phyloP scores from a whole-genome alignment of 108 stramenopile genomes.

The Cylindrotheca closterium region DNA sequence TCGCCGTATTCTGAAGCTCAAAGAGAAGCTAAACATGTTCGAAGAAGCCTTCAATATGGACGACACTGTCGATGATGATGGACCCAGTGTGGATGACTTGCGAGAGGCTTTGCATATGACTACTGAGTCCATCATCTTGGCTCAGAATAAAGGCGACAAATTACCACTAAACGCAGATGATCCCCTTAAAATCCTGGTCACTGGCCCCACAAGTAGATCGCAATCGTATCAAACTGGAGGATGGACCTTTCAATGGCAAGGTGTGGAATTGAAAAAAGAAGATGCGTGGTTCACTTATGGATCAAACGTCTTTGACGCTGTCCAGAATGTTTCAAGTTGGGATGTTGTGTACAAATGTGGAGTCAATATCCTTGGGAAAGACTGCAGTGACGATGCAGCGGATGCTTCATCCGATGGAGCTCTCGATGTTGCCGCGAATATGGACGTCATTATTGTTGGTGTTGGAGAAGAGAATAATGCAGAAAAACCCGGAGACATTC shows the following conservation, averaged over 20 bases:
- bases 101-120: constrained; percentile 57
- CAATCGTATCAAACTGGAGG: constrained; percentile 57
- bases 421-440: constrained; percentile 19
- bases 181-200: constrained; percentile 55
- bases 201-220: constrained; percentile 76
- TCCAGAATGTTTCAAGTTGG: constrained; percentile 18
- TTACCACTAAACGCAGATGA: constrained; percentile 27
- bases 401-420: constrained; percentile 17
- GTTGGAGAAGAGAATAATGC: constrained; percentile 81
- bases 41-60: constrained; percentile 42
- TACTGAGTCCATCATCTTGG: constrained; percentile 54
- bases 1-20: constrained; percentile 59
- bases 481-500: constrained; percentile 86
- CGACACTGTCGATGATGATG: constrained; percentile 20
- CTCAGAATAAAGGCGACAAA: constrained; percentile 51
- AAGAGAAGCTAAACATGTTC: constrained; percentile 69
- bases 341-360: constrained; percentile 44
- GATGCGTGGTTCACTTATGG: constrained; percentile 42
- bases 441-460: constrained; percentile 66
- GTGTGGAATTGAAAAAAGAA: constrained; percentile 35
- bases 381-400: constrained; percentile 27
- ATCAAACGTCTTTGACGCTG: constrained; percentile 41
- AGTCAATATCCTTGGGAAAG: constrained; percentile 45
- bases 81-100: constrained; percentile 37
- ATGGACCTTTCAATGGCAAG: constrained; percentile 90